phyloP scores from a whole-genome alignment of 495 filamentous ascomycete species.

The Sporormia fimetaria region DNA sequence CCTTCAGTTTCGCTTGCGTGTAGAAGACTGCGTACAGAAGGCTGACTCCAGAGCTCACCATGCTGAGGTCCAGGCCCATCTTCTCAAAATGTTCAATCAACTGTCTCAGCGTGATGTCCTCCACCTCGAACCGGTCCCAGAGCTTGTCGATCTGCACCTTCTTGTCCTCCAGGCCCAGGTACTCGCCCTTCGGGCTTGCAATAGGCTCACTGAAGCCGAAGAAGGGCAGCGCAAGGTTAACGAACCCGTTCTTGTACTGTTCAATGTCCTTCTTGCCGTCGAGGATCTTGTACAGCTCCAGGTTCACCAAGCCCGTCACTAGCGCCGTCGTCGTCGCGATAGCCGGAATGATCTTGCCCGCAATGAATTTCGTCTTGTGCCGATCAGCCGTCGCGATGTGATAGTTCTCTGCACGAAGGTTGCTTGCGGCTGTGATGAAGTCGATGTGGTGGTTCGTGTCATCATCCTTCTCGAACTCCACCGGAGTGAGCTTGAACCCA shows the following conservation, averaged over 20 bases:
- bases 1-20: constrained; percentile 76
- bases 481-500: constrained; percentile 76
- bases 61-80: constrained; percentile 71
- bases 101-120: constrained; percentile 71
- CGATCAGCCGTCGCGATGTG: constrained; percentile 82
- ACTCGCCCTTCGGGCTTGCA: constrained; percentile 80
- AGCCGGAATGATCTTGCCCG: constrained; percentile 97
- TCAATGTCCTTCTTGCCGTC: constrained; percentile 92
- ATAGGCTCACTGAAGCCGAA: constrained; percentile 98
- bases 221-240: constrained; percentile 94
- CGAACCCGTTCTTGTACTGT: constrained; percentile 97
- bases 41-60: constrained; percentile 94
- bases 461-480: constrained; percentile 99
- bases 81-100: constrained; percentile 70
- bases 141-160: constrained; percentile 87
- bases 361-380: constrained; percentile 99
- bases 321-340: constrained; percentile 96
- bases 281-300: constrained; percentile 94
- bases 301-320: constrained; percentile 81
- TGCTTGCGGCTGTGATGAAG: constrained; percentile 96
- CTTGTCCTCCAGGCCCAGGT: constrained; percentile 61
- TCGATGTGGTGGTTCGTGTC: constrained; percentile 98
- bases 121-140: constrained; percentile 94
- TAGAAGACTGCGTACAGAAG: constrained; percentile 96
- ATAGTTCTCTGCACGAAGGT: constrained; percentile 95